Evolutionary conservation across 768 basidiomycete genomes (phyloP), one percentile per base, ranked within the genome.

Genomic region (Hygrophorus pudorinus): DNA sequence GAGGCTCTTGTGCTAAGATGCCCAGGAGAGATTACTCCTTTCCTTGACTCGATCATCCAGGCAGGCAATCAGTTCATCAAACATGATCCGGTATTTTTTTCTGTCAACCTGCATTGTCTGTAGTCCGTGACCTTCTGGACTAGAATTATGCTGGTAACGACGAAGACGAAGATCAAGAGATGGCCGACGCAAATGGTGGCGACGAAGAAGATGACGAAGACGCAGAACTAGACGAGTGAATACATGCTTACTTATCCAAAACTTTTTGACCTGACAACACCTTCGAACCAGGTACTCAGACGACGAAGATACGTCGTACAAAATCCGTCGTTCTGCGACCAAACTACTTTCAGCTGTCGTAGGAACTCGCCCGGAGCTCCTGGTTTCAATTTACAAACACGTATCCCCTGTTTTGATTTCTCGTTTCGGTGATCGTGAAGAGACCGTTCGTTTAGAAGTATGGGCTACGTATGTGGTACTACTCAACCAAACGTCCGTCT

Each of bases 241-340:
- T 65, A 10, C 17, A 17, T 2, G 30, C 30, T 27, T 2, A 7
- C 18, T 50, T 42, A 11, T 39, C 32, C 12, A 20, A 38, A 20
- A 36, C 21, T 24, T 43, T 34, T 46, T 28, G 33, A 35, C 28
- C 38, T 58, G 4, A 54, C 43, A 24, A 18, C 30, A 42, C 13
- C 24, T 17, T 16, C 13, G 31, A 8, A 20, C n/a, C 51, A 93
- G 89, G 50, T 97, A 96, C 61, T 91, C 90, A 5, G 96, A 99
- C 53, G 96, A 99, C 46, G 96, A 98, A 60, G 96, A 99, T 57
- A 88, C 86, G 9, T 97, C 94, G 0, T 98, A 96, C 76, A 97
- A 97, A 63, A 89, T 96, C 46, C 84, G 96, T 51, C 80, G 96
- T 36, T 83, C 89, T 5, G 84, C 96, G 5, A 90, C 92, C 13